Conservation (phyloP, 2,329 filamentous ascomycete genomes). For the Aspergillus terreus region DNA sequence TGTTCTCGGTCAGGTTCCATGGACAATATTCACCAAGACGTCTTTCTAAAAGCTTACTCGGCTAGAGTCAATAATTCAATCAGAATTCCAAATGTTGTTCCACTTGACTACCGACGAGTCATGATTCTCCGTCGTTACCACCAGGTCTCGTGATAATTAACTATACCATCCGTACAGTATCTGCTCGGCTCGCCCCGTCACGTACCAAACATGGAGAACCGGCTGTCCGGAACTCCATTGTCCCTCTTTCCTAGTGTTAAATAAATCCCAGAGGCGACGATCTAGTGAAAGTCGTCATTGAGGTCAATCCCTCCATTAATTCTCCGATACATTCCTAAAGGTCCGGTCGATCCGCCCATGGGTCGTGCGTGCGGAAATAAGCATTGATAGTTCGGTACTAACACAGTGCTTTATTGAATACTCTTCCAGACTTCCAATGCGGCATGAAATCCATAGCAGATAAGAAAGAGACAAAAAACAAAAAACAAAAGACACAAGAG, state of each 20-base stretch:
- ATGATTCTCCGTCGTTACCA: too few relatives aligned
- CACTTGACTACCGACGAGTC: not conserved
- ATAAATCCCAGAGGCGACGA: not conserved
- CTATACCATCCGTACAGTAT: not conserved
- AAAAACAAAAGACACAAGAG: not conserved
- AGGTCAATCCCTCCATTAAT: not conserved
- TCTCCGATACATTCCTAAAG: constrained; percentile 3
- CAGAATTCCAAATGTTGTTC: not conserved
- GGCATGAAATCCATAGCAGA: not conserved
- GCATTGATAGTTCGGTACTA: not conserved
- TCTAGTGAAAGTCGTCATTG: not conserved
- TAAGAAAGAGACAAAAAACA: not conserved
- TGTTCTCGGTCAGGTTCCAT: not conserved
- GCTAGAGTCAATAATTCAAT: too few relatives aligned
- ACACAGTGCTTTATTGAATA: not conserved
- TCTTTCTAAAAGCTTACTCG: not conserved
- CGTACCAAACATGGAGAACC: not conserved
- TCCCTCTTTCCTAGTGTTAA: too few relatives aligned
- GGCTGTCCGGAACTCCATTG: not conserved
- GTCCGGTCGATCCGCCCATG: constrained; percentile 1
- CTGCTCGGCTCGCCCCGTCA: not conserved
- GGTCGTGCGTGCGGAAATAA: constrained; percentile 4
- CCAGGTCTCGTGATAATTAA: too few relatives aligned
- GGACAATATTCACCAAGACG: not conserved
- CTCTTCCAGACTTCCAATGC: not conserved